A percentile compares a stretch with the other conserved stretches of the same genome.
Conservation (phyloP, 192 early-diverging fungal genomes). For the Rhizophagus clarus region DNA sequence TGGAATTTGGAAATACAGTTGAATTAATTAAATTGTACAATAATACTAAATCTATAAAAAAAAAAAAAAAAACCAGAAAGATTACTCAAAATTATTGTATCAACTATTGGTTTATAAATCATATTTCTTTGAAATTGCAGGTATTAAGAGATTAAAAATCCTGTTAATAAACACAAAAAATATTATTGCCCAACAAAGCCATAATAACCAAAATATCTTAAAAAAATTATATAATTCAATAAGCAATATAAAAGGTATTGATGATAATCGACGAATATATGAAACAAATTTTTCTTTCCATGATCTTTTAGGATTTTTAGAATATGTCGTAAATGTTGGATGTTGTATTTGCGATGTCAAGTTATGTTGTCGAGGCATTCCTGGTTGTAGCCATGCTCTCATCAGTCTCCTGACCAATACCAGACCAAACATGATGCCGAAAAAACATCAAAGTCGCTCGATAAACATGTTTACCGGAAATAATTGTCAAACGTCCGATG, state of each 20-base stretch:
- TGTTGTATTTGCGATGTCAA: not conserved
- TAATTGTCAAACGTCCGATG: not conserved
- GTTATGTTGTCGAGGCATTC: not conserved
- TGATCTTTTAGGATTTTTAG: not conserved
- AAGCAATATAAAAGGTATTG: not conserved
- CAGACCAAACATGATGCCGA: not conserved
- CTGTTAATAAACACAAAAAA: not conserved
- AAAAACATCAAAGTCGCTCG: not conserved
- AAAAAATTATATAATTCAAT: not conserved
- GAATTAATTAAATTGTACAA: no score
- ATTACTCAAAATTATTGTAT: no score
- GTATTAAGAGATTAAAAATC: not conserved
- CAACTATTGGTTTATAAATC: no score
- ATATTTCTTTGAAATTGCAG: not conserved
- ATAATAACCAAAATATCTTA: not conserved
- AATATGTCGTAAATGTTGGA: not conserved
- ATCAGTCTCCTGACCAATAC: not conserved
- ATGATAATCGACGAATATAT: not conserved
- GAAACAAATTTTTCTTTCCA: not conserved
- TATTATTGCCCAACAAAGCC: not conserved
- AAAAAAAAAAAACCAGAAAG: no score
- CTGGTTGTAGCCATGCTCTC: not conserved
- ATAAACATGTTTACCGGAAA: not conserved
- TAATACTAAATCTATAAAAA: no score
- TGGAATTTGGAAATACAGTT: no score